Percentiles rank a stretch among this genome's conserved stretches.
Conservation (phyloP, 2,329 filamentous ascomycete genomes). For the Colletotrichum sidae region DNA sequence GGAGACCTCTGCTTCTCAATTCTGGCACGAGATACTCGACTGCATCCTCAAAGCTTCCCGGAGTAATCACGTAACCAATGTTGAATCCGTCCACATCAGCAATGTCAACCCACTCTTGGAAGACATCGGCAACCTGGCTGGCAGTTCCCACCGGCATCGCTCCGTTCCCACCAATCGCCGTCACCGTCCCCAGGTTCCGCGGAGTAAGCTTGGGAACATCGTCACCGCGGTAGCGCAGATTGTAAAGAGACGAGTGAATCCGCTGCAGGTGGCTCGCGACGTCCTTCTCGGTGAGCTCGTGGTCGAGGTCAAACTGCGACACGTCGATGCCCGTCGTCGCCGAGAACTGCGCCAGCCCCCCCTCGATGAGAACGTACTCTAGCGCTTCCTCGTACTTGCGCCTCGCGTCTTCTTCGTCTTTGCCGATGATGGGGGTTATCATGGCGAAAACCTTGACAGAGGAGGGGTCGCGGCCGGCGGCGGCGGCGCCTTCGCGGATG, state of each 20-base stretch:
- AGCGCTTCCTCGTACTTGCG: conserved; percentile 62
- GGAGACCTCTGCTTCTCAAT: conserved; percentile 41
- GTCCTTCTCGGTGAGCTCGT: conserved; percentile 67
- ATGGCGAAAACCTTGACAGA: conserved; percentile 67
- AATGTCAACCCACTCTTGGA: conserved; percentile 56
- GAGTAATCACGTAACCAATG: conserved; percentile 55
- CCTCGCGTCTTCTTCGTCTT: conserved; percentile 63
- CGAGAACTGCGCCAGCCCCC: conserved; percentile 65
- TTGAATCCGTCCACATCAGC: conserved; percentile 57
- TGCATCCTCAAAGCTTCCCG: conserved; percentile 49
- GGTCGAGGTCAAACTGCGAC: conserved; percentile 66
- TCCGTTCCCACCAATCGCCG: conserved; percentile 53
- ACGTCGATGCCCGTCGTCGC: conserved; percentile 72
- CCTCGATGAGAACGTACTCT: conserved; percentile 64
- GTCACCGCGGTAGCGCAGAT: conserved; percentile 60
- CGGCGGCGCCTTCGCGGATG: conserved; percentile 63
- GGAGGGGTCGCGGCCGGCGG: conserved; percentile 64
- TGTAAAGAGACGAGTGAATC: conserved; percentile 60
- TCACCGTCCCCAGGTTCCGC: conserved; percentile 52
- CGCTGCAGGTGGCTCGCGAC: conserved; percentile 62
- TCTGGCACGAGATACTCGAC: conserved; percentile 46
- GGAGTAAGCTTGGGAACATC: conserved; percentile 56
- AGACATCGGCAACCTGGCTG: conserved; percentile 55
- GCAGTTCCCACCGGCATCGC: conserved; percentile 51
- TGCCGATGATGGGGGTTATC: conserved; percentile 61